phyloP scores from a whole-genome alignment of 768 basidiomycete genomes.

The Pisolithus marmoratus region DNA sequence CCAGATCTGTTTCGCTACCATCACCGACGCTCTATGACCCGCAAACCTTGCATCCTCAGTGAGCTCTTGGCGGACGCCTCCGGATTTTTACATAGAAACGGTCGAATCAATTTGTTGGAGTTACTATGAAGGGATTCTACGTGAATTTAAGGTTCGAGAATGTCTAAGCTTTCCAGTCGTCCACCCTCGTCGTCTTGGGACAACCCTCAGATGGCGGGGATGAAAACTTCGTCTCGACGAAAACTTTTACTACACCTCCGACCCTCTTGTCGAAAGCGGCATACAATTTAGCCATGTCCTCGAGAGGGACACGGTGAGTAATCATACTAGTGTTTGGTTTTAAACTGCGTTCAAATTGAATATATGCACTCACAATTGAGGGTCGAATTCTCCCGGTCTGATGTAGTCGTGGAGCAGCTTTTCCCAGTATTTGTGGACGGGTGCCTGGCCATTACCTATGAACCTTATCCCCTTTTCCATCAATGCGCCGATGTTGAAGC shows the following conservation, averaged over 20 bases:
- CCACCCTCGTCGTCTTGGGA: constrained; percentile 48
- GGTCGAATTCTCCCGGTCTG: constrained; percentile 59
- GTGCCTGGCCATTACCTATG: constrained; percentile 72
- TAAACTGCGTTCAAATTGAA: neutral
- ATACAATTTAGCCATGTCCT: constrained; percentile 64
- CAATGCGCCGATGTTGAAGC: constrained; percentile 63
- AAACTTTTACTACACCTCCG: constrained; percentile 63
- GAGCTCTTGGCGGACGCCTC: constrained; percentile 6
- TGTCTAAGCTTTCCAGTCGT: constrained; percentile 36
- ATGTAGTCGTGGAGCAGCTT: constrained; percentile 64
- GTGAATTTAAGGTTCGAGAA: neutral
- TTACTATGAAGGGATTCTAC: neutral
- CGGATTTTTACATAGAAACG: constrained; percentile 3
- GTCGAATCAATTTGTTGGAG: neutral
- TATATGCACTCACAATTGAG: constrained; percentile 42
- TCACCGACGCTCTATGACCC: constrained; percentile 15
- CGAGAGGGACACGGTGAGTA: constrained; percentile 55
- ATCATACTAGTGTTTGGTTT: constrained; percentile 33
- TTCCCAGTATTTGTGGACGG: constrained; percentile 70
- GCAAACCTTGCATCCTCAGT: constrained; percentile 16
- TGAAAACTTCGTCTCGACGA: constrained; percentile 61
- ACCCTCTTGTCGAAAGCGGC: constrained; percentile 53
- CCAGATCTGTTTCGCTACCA: constrained; percentile 6
- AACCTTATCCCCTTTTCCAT: constrained; percentile 75
- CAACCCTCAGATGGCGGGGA: constrained; percentile 42